phyloP scores from a whole-genome alignment of 805 yeast species.

The Candida insectalens region DNA sequence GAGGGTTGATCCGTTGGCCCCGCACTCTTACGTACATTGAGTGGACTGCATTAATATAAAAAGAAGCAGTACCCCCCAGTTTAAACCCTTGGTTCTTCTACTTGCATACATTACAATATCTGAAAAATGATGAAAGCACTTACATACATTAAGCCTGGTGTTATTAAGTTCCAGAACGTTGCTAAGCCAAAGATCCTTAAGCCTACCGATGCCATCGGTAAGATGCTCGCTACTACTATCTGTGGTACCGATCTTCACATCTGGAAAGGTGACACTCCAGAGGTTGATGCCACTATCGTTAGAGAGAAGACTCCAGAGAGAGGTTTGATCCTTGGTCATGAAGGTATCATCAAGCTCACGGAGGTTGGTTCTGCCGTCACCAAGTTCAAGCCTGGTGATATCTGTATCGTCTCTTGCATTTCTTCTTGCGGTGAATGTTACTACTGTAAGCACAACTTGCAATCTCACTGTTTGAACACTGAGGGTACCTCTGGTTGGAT shows the following conservation, averaged over 20 bases:
- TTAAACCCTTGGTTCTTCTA: no score
- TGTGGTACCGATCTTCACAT: conserved; percentile 62
- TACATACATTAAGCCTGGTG: conserved; percentile 34
- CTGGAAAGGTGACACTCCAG: conserved; percentile 50
- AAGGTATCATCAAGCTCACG: conserved; percentile 46
- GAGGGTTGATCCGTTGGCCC: no score
- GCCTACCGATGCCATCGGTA: conserved; percentile 48
- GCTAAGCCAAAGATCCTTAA: conserved; percentile 33
- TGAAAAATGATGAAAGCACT: conserved; percentile 35
- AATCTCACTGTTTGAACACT: conserved; percentile 45
- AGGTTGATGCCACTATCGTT: conserved; percentile 28
- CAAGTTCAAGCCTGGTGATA: conserved; percentile 44
- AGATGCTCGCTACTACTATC: conserved; percentile 47
- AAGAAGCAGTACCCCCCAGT: no score
- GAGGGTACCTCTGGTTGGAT: conserved; percentile 38
- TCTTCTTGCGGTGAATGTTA: conserved; percentile 52
- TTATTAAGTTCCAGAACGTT: conserved; percentile 27
- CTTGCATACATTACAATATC: no score
- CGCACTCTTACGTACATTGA: no score
- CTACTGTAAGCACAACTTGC: conserved; percentile 44
- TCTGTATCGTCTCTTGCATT: conserved; percentile 55
- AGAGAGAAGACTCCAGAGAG: conserved; percentile 8
- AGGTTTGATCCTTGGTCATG: conserved; percentile 46
- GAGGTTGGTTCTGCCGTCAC: conserved; percentile 40
- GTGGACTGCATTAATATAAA: no score